Evolutionary conservation across 352 stramenopile genomes (phyloP), one percentile per base, ranked within the genome.

Genomic region (Globisporangium rhizosaccharum): DNA sequence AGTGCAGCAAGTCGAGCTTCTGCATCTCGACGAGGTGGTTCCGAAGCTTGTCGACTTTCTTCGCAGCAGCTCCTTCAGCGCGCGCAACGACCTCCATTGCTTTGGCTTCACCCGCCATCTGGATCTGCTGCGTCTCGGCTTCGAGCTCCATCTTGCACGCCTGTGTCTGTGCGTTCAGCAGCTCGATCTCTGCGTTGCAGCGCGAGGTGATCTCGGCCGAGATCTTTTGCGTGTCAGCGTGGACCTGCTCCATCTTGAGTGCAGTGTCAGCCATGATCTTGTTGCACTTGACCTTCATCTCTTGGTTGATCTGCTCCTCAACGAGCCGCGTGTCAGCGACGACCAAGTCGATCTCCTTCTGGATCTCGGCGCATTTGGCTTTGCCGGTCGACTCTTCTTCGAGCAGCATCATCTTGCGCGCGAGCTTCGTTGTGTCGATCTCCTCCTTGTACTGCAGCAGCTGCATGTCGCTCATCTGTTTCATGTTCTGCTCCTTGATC

Each of bases 381-480:
- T 75, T 78, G 26, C 73, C 73, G 0, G 79, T 87, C 55, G 82
- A 73, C 56, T 83, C 73, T 57, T 90, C 79, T 50, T 93, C 76
- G 50, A 82, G 70, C 14, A 78, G 51, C 65, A 76, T 71, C 70
- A 82, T 79, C 36, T 53, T 60, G 15, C 77, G 76, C 37, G 74
- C 71, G 10, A 88, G 56, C 51, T 82, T 80, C 25, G 70, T 76
- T 47, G 71, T 78, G 47, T 82, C 71, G 42, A 81, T 79, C 66
- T 79, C 72, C 49, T 81, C 71, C 63, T 79, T 76, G 65, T 76
- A 79, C 53, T 71, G 63, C n/a, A 92, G 67, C 63, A 82, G 62
- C 65, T 88, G 76, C 82, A 92, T 88, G 64, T 85, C 78, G 61
- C 71, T 81, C 62, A 87, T 78, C 58, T 23, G 23, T 0, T 23